Conservation (phyloP, 352 stramenopile genomes). For the Pythium insidiosum region DNA sequence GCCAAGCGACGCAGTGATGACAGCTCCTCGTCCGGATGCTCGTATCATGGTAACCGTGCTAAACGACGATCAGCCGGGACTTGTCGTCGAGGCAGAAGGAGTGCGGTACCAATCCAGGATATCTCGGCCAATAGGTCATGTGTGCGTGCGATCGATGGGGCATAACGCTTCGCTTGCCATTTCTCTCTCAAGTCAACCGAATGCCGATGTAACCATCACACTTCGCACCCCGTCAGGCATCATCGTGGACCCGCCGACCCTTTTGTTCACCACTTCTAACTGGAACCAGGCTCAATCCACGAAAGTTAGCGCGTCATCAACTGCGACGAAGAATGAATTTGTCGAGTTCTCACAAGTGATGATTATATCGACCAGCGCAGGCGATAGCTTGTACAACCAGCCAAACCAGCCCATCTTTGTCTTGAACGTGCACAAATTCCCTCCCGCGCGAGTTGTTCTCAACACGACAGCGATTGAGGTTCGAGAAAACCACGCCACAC, state of each 20-base stretch:
- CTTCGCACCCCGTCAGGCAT: not conserved
- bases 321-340: too few species aligned
- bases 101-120: constrained; percentile 20
- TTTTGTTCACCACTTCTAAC: constrained; percentile 18
- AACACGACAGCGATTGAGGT: constrained; percentile 31
- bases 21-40: constrained; percentile 17
- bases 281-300: constrained; percentile 23
- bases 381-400: constrained; percentile 34
- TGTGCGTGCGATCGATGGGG: constrained; percentile 29
- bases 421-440: constrained; percentile 38
- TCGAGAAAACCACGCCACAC: constrained; percentile 19
- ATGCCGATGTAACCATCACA: not conserved
- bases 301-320: constrained; percentile 18
- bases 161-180: constrained; percentile 34
- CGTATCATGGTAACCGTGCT: constrained; percentile 33
- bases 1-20: constrained; percentile 36
- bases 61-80: constrained; percentile 36
- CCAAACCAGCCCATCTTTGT: constrained; percentile 5
- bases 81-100: constrained; percentile 27
- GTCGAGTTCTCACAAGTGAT: constrained; percentile 16
- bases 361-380: constrained; percentile 16
- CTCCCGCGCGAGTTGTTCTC: constrained; percentile 23
- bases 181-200: constrained; percentile 27
- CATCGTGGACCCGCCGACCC: not conserved
- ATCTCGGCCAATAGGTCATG: constrained; percentile 5